phyloP scores from a whole-genome alignment of 768 basidiomycete genomes.

The Trametes punicea region DNA sequence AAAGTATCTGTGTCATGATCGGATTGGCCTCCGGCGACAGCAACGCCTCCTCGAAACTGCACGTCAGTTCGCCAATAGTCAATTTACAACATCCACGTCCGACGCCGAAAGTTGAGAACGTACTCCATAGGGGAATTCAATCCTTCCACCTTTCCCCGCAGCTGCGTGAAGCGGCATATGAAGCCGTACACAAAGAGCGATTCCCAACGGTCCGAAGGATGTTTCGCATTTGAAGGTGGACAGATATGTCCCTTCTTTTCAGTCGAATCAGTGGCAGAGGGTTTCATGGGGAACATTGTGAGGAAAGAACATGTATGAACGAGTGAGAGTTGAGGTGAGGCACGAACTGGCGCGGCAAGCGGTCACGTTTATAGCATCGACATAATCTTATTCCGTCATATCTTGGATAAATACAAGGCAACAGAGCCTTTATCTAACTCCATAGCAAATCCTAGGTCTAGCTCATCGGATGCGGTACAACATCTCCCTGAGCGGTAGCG shows the following conservation, averaged over 20 bases:
- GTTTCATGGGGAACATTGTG: conserved; percentile 35
- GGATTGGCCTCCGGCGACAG: conserved; percentile 68
- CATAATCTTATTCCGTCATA: conserved; percentile 31
- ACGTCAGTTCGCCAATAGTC: conserved; percentile 31
- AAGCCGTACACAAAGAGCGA: conserved; percentile 82
- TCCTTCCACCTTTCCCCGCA: conserved; percentile 74
- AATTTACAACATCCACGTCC: conserved; percentile 1
- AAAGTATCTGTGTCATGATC: conserved; percentile 69
- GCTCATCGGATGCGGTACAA: not conserved
- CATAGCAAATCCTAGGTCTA: not conserved
- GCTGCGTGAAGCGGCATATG: conserved; percentile 76
- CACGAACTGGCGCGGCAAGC: conserved; percentile 19
- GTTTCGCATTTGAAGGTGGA: conserved; percentile 58
- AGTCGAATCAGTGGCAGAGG: conserved; percentile 27
- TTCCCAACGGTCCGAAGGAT: conserved; percentile 86
- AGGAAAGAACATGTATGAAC: conserved; percentile 25
- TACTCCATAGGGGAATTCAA: conserved; percentile 82
- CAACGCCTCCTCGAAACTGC: conserved; percentile 77
- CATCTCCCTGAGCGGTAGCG: not conserved
- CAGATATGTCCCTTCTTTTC: conserved; percentile 53
- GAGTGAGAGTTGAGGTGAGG: conserved; percentile 25
- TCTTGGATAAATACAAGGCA: conserved; percentile 32
- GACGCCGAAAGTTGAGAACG: too few species aligned
- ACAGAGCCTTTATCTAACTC: conserved; percentile 13
- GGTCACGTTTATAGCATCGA: conserved; percentile 32